Conservation (phyloP, 805 yeast species). For the Candida awuae region DNA sequence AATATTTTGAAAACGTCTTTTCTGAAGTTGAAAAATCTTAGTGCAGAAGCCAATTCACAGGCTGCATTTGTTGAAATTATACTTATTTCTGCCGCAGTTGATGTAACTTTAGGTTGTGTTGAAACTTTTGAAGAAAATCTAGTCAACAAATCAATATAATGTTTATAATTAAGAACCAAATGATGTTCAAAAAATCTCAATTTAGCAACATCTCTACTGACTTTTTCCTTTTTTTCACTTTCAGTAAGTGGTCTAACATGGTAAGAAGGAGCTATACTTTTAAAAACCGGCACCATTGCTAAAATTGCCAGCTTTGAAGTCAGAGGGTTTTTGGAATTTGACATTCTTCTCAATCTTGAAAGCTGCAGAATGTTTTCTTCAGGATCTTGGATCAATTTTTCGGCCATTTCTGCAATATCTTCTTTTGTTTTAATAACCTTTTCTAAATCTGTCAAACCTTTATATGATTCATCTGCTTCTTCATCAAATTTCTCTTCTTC, state of each 20-base stretch:
- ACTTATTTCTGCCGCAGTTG: slow-evolving; percentile 38
- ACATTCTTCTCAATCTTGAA: slow-evolving; percentile 62
- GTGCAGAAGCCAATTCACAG: slow-evolving; percentile 61
- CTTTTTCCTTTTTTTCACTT: slow-evolving; percentile 71
- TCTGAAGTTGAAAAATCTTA: slow-evolving; percentile 75
- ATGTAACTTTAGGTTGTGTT: slow-evolving; percentile 22
- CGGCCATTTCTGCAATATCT: slow-evolving; percentile 75
- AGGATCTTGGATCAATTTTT: slow-evolving; percentile 74
- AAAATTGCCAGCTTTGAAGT: slow-evolving; percentile 65
- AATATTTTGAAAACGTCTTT: slow-evolving; percentile 63
- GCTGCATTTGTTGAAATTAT: slow-evolving; percentile 64
- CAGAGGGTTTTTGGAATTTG: slow-evolving; percentile 55
- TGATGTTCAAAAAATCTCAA: slow-evolving; percentile 76
- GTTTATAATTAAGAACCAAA: slow-evolving; percentile 59
- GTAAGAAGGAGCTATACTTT: slow-evolving; percentile 81
- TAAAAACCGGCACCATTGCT: slow-evolving; percentile 78
- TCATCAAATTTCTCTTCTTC: slow-evolving; percentile 48
- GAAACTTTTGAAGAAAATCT: slow-evolving; percentile 29
- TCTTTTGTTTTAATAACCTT: slow-evolving; percentile 60
- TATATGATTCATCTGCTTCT: slow-evolving; percentile 33
- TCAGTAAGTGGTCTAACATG: slow-evolving; percentile 78
- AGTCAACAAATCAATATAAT: slow-evolving; percentile 52
- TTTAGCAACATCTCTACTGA: slow-evolving; percentile 71
- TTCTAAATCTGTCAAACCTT: slow-evolving; percentile 43
- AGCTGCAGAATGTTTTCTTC: slow-evolving; percentile 69